Evolutionary conservation across 148 eudicot species (phyloP), one percentile per base, ranked within the genome.

Genomic region (Amaranthus palmeri): DNA sequence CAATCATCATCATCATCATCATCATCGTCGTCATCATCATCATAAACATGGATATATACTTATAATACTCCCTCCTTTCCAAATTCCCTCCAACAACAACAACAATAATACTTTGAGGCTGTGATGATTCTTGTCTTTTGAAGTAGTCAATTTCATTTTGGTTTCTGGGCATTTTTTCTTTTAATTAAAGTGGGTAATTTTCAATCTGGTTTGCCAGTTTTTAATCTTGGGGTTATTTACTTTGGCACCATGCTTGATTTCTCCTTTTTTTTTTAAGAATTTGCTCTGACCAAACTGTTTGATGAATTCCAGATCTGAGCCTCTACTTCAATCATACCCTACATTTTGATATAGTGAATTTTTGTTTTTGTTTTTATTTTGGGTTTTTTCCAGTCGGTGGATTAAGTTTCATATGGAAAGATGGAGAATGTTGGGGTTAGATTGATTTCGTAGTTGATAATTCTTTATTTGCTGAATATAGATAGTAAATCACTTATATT

Each of bases 291-390:
- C 67, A 64, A 64, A 64, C 17, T 46, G 52, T 15, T 64, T 64
- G 67, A 64, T 64, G 67, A 45, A 64, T 46, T n/a, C 25, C 67
- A 64, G 67, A 64, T 64, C 67, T 64, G 67, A 64, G 67, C 67
- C 67, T 64, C 67, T 55, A 14, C 17, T 25, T n/a, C n/a, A n/a
- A n/a, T 25, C 36, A 25, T 25, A 25, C 36, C 17, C 6, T 8
- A 40, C 10, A 25, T 25, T 25, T 25, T 2, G 1, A 3, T 11
- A 3, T 40, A 42, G 0, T 9, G 11, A 61, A 61, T 4, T 41
- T 61, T 61, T 4, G 5, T n/a, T n/a, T n/a, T 25, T 25, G 1
- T 40, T 41, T 43, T 61, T 13, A 13, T 54, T 0, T 0, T 7
- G 36, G 36, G 36, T 25, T 25, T 25, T 25, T 25, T 25, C 36